These are phyloP conservation scores for Macrophomina tecta DNA, from an alignment of 2,329 filamentous ascomycete species.

Conservation along the genomic window DNA sequence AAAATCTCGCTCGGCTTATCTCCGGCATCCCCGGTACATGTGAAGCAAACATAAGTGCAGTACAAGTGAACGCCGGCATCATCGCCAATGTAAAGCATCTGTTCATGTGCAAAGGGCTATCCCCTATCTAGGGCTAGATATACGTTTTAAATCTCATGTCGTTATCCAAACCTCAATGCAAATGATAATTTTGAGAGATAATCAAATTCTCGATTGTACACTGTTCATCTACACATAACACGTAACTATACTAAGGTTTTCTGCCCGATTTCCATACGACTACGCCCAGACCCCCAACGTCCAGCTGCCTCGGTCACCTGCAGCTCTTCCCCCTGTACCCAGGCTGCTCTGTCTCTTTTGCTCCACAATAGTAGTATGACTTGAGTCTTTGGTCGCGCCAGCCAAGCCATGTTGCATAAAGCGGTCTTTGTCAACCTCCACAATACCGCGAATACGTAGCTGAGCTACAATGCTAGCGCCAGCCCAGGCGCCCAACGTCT, in stretches of 20 bases:
- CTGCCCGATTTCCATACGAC: neutral
- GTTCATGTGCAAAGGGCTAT: too few species aligned
- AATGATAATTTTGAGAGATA: neutral
- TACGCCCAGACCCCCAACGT: conserved; percentile 48
- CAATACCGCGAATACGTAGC: conserved; percentile 71
- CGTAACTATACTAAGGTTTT: neutral
- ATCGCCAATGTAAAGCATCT: too few species aligned
- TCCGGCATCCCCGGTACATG: neutral
- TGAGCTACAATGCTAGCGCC: conserved; percentile 74
- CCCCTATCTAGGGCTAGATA: too few species aligned
- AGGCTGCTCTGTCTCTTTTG: conserved; percentile 24
- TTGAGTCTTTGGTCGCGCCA: conserved; percentile 61
- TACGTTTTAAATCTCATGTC: too few species aligned
- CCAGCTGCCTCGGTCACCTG: conserved; percentile 46
- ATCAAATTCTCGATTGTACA: neutral
- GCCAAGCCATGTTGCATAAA: conserved; percentile 71
- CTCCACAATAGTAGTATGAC: conserved; percentile 26
- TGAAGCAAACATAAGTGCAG: neutral
- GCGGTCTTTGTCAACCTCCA: conserved; percentile 72
- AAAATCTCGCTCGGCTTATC: conserved; percentile 12
- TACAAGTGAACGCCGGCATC: too few species aligned
- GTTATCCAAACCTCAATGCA: too few species aligned
- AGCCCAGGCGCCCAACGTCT: conserved; percentile 75
- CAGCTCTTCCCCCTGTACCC: conserved; percentile 27
- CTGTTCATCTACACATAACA: conserved; percentile 8